Base-by-base conservation (phyloP, 768 basidiomycete species). In the Lactarius sp. region DNA sequence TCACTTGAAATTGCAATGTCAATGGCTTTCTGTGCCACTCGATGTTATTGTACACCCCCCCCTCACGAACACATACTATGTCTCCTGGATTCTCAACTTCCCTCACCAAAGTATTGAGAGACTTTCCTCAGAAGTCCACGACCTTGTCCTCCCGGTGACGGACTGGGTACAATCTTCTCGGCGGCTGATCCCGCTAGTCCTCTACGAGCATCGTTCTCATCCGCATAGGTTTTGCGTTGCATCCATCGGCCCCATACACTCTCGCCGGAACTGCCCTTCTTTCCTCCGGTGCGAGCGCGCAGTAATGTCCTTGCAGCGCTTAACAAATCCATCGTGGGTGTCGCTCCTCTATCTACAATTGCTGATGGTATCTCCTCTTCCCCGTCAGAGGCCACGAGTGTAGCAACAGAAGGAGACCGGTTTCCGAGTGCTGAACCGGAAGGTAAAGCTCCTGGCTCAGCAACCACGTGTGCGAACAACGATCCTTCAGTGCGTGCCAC, bases 401-500 rank as follows among this genome's bases (percentile, higher is more conserved):
- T 42, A 18, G 52, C 20, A 8, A 41, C 6, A 8, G 52, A 65
- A 39, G 62, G 52, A 41, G 53, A 65, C 20, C 52, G 39, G 6
- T 18, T 42, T 41, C 56, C 42, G 3, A 50, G 52, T 31, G 31
- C 54, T 36, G 54, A 39, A 31, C 53, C 42, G 6, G 58, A 59
- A 1, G 86, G 84, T 14, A 89, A 78, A 3, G 78, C 66, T 1
- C 79, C 77, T 6, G 88, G 88, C 18, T 85, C 79, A 34, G 88
- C 89, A 44, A 85, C 78, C 61, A 91, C 82, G 69, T 90, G 81
- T 3, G 85, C 87, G 69, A 92, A 90, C 44, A 86, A 74, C 2
- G 86, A 84, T 10, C 85, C 86, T 42, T 83, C 78, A 2, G 83
- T 80, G 60, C 79, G 78, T 4, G 80, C 79, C 55, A 85, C 81